Percentiles rank a stretch among this genome's conserved stretches.
Evolutionary conservation across 768 basidiomycete genomes (phyloP).

Genomic region (Cystofilobasidium capitatum): DNA sequence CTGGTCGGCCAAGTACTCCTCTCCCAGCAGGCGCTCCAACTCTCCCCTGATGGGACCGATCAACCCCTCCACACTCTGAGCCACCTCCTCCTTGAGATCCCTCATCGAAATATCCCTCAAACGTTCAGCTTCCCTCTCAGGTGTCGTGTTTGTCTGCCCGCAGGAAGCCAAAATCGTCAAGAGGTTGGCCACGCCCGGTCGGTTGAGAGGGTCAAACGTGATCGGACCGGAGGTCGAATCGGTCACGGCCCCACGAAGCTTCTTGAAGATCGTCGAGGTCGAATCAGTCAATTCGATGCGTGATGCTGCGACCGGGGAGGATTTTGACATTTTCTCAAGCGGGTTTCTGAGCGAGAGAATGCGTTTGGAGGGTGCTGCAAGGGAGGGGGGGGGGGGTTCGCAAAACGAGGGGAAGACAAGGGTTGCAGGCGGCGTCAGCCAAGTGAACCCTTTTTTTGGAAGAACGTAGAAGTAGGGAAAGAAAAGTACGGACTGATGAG

Average conservation of each 20-base stretch:
- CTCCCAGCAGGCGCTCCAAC: slow-evolving; percentile 55
- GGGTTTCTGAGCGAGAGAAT: slow-evolving; percentile 81
- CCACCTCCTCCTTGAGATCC: slow-evolving; percentile 60
- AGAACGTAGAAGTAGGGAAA: background rate
- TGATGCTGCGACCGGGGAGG: slow-evolving; percentile 62
- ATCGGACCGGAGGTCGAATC: slow-evolving; percentile 62
- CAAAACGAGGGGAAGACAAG: background rate
- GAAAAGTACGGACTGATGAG: slow-evolving; percentile 55
- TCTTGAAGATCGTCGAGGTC: slow-evolving; percentile 51
- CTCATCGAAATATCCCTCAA: slow-evolving; percentile 42
- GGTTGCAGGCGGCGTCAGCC: background rate
- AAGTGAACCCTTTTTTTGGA: background rate
- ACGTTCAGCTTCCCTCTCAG: slow-evolving; percentile 38
- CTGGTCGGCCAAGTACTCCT: slow-evolving; percentile 51
- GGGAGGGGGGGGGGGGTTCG: background rate
- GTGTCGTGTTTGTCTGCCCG: slow-evolving; percentile 31
- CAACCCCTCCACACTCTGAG: slow-evolving; percentile 59
- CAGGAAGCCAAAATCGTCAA: slow-evolving; percentile 71
- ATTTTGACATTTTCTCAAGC: slow-evolving; percentile 89
- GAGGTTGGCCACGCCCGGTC: slow-evolving; percentile 76
- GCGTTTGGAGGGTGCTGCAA: slow-evolving; percentile 63
- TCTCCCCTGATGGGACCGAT: slow-evolving; percentile 59
- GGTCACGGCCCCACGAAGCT: slow-evolving; percentile 73
- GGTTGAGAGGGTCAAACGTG: slow-evolving; percentile 65
- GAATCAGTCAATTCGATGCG: slow-evolving; percentile 80